phyloP scores from a whole-genome alignment of 2,329 filamentous ascomycete genomes.

The Epicoccum nigrum region DNA sequence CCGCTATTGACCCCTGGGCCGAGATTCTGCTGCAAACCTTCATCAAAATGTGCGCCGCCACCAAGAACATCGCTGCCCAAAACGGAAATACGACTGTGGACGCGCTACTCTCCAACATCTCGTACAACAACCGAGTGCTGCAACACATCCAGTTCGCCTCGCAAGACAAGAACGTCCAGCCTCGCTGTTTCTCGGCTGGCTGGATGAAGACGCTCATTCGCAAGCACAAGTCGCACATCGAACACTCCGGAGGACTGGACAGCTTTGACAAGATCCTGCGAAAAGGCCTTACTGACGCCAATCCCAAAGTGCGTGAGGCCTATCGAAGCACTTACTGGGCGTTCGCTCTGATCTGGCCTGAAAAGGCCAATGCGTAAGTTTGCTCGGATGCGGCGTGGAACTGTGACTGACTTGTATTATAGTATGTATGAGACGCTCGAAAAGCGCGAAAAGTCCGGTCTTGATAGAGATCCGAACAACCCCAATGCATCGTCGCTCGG shows the following conservation, averaged over 20 bases:
- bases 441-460: slow-evolving; percentile 74
- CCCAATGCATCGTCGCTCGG: slow-evolving; percentile 65
- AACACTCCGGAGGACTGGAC: slow-evolving; percentile 83
- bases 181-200: slow-evolving; percentile 75
- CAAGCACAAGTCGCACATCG: slow-evolving; percentile 82
- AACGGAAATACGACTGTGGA: slow-evolving; percentile 83
- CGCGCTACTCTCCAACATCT: slow-evolving; percentile 76
- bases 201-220: slow-evolving; percentile 86
- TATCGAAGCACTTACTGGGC: slow-evolving; percentile 87
- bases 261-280: slow-evolving; percentile 86
- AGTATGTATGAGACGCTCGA: slow-evolving; percentile 83
- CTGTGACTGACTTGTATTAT: slow-evolving; percentile 24
- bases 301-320: slow-evolving; percentile 85
- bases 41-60: slow-evolving; percentile 85
- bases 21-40: slow-evolving; percentile 88
- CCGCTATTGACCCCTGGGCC: slow-evolving; percentile 83
- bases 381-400: background rate
- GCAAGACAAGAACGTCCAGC: slow-evolving; percentile 92
- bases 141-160: slow-evolving; percentile 83
- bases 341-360: slow-evolving; percentile 78
- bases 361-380: slow-evolving; percentile 73
- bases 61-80: slow-evolving; percentile 91
- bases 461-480: slow-evolving; percentile 85
- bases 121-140: slow-evolving; percentile 80
- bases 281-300: slow-evolving; percentile 86